Evolutionary conservation across 2,329 filamentous ascomycete genomes (phyloP), one percentile per base, ranked within the genome.

Genomic region (Zarea fungicola): DNA sequence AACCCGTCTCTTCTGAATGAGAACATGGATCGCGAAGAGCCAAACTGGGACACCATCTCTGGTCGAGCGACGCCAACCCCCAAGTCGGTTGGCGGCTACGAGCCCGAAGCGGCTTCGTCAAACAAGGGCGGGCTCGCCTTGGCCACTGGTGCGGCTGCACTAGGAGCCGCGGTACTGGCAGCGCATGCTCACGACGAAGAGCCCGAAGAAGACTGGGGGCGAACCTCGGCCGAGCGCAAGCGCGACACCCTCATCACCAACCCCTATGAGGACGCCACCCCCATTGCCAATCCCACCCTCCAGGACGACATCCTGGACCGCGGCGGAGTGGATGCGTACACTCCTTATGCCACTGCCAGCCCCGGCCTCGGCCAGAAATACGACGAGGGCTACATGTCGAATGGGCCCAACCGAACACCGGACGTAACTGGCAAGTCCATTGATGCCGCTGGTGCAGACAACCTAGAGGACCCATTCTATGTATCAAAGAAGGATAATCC

Each of bases 301-400:
- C 71, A 74, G 45, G 75, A 75, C 25, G 72, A 73, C 51, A 69
- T 83, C 19, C 64, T 81, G 18, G 60, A 62, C 35, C 62, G 58
- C 10, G 59, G 66, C 40, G 65, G 66, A 5, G 68, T 71, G 28
- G 65, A 66, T 35, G 58, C 63, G 29, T 77, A 74, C 54, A 65
- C 66, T 57, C 63, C 71, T 55, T 74, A 77, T 66, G 62, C 77
- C 63, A 66, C 78, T 55, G 69, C 80, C 65, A 75, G 83, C 62
- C 78, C 80, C 42, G 65, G 74, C 58, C 79, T 74, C 36, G 75
- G 77, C 51, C 80, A 72, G 52, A 87, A 84, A 64, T 73, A 70
- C 45, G 89, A 96, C 61, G 92, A 97, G 70, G 92, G 91, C 7
- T 97, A 96, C 68, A 91, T 92, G 56, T 95, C 92, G 21, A 89